These are phyloP conservation scores for Cymbopogon flexuosus DNA, from an alignment of 202 grass and related monocot genomes.

Conservation along the genomic window DNA sequence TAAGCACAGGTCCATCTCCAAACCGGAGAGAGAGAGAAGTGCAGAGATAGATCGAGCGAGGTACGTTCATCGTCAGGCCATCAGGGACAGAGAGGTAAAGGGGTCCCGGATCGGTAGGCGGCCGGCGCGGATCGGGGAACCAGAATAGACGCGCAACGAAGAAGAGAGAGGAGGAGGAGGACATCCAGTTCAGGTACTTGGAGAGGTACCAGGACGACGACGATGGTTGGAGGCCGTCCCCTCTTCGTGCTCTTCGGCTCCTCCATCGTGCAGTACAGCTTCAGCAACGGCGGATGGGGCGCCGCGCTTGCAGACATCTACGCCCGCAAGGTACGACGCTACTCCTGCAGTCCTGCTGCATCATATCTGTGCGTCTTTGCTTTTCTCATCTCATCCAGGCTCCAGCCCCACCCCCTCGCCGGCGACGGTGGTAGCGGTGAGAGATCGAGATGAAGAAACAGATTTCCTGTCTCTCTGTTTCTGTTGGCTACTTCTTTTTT, in stretches of 20 bases:
- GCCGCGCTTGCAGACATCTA: conserved; percentile 74
- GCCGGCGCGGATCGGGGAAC: no score
- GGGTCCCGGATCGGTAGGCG: neutral
- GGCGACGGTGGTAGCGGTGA: neutral
- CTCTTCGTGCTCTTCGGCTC: conserved; percentile 77
- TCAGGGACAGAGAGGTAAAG: neutral
- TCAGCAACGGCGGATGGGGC: conserved; percentile 91
- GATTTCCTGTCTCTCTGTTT: neutral
- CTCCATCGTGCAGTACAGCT: conserved; percentile 88
- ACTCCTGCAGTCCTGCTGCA: neutral
- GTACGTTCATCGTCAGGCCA: neutral
- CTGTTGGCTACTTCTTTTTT: no score
- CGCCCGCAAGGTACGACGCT: conserved; percentile 63
- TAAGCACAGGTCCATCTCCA: no score
- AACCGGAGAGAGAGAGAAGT: no score
- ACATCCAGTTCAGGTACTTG: no score
- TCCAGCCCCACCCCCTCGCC: neutral
- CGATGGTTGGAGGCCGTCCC: conserved; percentile 56
- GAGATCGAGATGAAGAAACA: neutral
- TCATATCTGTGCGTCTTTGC: neutral
- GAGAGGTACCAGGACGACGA: neutral
- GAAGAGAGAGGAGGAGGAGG: no score
- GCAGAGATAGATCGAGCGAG: no score
- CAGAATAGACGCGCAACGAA: no score
- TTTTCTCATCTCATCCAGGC: neutral